Evolutionary conservation across 495 filamentous ascomycete genomes (phyloP).

Genomic region (Articulospora tetracladia): DNA sequence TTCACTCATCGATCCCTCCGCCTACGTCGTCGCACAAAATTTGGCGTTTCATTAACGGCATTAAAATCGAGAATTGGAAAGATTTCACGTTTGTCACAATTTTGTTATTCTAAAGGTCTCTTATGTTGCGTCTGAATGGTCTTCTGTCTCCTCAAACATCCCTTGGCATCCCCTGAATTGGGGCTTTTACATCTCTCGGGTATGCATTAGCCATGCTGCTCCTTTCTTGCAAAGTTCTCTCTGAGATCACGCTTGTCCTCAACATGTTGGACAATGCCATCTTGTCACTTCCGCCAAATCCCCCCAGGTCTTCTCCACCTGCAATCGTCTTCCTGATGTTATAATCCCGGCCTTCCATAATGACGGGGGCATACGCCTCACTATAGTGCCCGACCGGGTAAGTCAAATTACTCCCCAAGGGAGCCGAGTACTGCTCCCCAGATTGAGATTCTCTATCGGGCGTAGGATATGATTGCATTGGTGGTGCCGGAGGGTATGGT

Average conservation of each 20-base stretch:
- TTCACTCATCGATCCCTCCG: no score
- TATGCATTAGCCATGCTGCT: background rate
- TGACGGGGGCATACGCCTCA: background rate
- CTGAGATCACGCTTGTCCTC: background rate
- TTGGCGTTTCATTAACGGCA: no score
- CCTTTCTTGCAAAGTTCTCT: background rate
- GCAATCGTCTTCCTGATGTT: background rate
- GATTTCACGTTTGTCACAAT: no score
- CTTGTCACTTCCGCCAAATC: background rate
- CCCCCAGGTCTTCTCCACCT: background rate
- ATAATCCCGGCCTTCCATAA: background rate
- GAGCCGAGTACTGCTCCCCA: background rate
- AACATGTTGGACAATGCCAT: background rate
- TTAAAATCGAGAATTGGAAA: no score
- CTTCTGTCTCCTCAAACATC: background rate
- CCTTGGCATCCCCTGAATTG: background rate
- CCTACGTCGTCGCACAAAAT: no score
- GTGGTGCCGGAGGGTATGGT: background rate
- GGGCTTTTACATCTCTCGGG: background rate
- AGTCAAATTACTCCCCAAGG: background rate
- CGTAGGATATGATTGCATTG: background rate
- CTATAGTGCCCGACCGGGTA: background rate
- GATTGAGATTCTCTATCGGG: background rate
- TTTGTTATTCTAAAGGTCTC: no score
- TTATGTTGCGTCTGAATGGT: no score